These are phyloP conservation scores for Logfia minima DNA, from an alignment of 129 eudicot species.

Conservation along the genomic window DNA sequence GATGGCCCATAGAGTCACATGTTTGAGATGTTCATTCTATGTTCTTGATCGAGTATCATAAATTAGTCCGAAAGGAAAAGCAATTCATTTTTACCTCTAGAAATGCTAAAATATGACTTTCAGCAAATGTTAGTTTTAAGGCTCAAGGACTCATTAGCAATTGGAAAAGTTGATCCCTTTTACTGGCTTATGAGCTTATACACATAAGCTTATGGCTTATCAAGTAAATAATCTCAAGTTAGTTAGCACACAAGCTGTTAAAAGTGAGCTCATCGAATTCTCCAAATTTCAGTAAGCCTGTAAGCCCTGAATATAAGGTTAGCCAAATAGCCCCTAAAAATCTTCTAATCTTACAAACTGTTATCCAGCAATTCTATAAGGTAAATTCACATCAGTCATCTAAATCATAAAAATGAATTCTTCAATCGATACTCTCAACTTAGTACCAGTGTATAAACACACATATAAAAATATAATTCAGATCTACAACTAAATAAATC, in stretches of 20 bases:
- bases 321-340: neutral
- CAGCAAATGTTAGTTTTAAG: neutral
- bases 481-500: constrained; percentile 10
- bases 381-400: neutral
- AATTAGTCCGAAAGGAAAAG: no score
- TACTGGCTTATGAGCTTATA: neutral
- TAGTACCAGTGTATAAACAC: neutral
- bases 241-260: neutral
- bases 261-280: neutral
- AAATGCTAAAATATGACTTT: no score
- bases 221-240: neutral
- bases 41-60: no score
- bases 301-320: neutral
- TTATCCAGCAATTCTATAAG: neutral
- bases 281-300: neutral
- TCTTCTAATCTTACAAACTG: neutral
- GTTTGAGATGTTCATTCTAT: no score
- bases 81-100: no score
- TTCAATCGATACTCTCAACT: neutral
- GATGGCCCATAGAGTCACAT: no score
- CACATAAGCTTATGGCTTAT: neutral
- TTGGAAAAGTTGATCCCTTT: neutral
- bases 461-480: neutral
- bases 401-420: neutral
- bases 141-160: neutral